Evolutionary conservation across 1,284 basidiomycete species (phyloP).

Genomic region (Crepidotus sp.): DNA sequence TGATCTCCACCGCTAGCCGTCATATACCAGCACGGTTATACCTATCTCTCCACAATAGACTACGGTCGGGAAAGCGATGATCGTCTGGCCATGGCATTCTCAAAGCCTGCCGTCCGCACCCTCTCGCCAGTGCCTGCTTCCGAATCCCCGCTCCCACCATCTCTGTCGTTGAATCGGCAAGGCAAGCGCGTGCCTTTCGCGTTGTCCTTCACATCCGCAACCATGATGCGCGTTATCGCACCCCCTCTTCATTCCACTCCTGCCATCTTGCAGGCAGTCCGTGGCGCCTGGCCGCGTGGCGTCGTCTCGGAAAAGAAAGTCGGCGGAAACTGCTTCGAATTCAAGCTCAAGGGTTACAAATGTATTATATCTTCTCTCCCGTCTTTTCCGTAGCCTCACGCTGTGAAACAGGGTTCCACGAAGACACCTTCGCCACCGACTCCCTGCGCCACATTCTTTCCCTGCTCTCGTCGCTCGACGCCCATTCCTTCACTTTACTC

Average conservation of each 20-base stretch:
- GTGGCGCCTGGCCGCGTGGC: constrained; percentile 69
- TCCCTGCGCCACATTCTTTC: constrained; percentile 66
- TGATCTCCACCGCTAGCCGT: constrained; percentile 26
- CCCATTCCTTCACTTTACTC: constrained; percentile 57
- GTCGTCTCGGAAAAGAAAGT: constrained; percentile 70
- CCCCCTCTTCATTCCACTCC: constrained; percentile 68
- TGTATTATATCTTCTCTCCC: constrained; percentile 36
- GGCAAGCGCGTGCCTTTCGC: constrained; percentile 50
- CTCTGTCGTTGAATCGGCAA: constrained; percentile 27
- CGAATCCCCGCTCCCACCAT: constrained; percentile 25
- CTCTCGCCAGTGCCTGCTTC: constrained; percentile 24
- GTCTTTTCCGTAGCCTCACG: too few species aligned
- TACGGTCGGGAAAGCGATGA: constrained; percentile 72
- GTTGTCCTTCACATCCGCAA: constrained; percentile 62
- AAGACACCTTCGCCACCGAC: constrained; percentile 68
- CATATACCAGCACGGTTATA: constrained; percentile 54
- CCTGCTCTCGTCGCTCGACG: constrained; percentile 57
- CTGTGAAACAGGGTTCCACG: constrained; percentile 79
- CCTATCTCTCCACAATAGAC: constrained; percentile 60
- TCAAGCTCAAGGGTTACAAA: constrained; percentile 72
- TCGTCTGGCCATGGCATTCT: constrained; percentile 60
- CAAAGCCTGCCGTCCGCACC: constrained; percentile 32
- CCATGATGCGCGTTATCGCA: constrained; percentile 58
- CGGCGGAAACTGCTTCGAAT: constrained; percentile 62
- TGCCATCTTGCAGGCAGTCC: constrained; percentile 69